Evolutionary conservation across 164 flowering plant species (phyloP).

Genomic region (Piper betle): DNA sequence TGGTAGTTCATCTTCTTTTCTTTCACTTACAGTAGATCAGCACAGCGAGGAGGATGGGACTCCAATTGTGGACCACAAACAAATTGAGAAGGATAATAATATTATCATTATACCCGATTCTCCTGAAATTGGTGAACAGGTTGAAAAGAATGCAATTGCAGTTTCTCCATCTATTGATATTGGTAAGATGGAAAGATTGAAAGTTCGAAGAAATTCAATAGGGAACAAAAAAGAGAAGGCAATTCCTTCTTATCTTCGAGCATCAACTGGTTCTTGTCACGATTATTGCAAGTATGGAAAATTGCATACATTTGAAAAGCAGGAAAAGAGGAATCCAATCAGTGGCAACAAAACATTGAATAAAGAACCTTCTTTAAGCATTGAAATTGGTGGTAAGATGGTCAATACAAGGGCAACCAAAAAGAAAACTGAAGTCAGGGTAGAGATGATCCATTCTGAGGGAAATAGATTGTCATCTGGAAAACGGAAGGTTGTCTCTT

Average conservation of each 20-base stretch:
- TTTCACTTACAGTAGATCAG: background rate
- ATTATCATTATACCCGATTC: background rate
- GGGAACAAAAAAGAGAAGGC: slow-evolving; percentile 24
- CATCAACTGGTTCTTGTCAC: slow-evolving; percentile 90
- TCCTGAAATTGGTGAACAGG: background rate
- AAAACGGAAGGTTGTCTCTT: slow-evolving; percentile 6
- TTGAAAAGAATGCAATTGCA: slow-evolving; percentile 7
- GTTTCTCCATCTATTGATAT: slow-evolving; percentile 9
- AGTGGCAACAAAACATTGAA: slow-evolving; percentile 12
- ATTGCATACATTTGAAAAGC: slow-evolving; percentile 27
- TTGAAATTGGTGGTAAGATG: slow-evolving; percentile 5
- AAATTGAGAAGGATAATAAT: background rate
- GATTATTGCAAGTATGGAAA: slow-evolving; percentile 81
- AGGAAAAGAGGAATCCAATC: slow-evolving; percentile 19
- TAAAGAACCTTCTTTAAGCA: slow-evolving; percentile 2
- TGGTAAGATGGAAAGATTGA: slow-evolving; percentile 5
- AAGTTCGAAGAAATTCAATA: slow-evolving; percentile 29
- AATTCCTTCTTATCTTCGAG: slow-evolving; percentile 58
- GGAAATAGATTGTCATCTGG: background rate
- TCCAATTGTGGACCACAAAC: background rate
- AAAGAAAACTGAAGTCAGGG: slow-evolving; percentile 9
- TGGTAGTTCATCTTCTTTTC: background rate
- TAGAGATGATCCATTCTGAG: slow-evolving; percentile 10
- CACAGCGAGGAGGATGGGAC: background rate
- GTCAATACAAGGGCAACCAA: slow-evolving; percentile 10